A percentile compares a stretch with the other conserved stretches of the same genome.
Evolutionary conservation across 129 eudicot species (phyloP).

Genomic region (Dittrichia graveolens): DNA sequence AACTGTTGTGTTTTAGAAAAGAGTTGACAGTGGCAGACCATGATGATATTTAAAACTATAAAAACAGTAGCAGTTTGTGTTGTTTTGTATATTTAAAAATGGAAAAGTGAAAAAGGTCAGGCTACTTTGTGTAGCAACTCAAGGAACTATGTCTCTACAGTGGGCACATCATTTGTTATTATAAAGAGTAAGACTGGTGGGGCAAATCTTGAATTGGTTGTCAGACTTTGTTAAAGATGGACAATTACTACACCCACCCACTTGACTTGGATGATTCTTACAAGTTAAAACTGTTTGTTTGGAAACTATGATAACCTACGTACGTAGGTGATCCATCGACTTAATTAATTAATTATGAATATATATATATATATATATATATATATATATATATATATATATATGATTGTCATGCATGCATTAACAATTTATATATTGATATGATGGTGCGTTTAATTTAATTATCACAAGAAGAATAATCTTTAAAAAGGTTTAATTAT

Average conservation of each 20-base stretch:
- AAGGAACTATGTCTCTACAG: slow-evolving; percentile 45
- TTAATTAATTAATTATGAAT: no score
- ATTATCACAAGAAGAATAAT: no score
- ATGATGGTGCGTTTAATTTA: no score
- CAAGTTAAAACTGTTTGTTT: slow-evolving; percentile 41
- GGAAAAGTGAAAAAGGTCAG: slow-evolving; percentile 27
- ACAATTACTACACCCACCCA: slow-evolving; percentile 41
- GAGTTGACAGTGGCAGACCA: slow-evolving; percentile 84
- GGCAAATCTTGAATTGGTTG: slow-evolving; percentile 49
- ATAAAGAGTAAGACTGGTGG: slow-evolving; percentile 29
- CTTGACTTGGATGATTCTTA: slow-evolving; percentile 36
- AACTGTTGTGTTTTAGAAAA: slow-evolving; percentile 64
- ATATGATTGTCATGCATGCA: no score
- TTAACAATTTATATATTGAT: no score
- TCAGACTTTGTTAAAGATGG: slow-evolving; percentile 43
- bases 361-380: no score
- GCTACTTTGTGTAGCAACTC: slow-evolving; percentile 35
- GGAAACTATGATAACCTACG: slow-evolving; percentile 11
- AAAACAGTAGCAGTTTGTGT: slow-evolving; percentile 33
- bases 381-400: not conserved
- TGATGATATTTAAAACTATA: slow-evolving; percentile 36
- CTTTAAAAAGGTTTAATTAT: no score
- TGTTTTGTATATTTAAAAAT: slow-evolving; percentile 24
- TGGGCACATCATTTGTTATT: slow-evolving; percentile 41
- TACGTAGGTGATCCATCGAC: no score